Conservation (phyloP, 306 rosid genomes). For the Pterocarpus macrocarpus region DNA sequence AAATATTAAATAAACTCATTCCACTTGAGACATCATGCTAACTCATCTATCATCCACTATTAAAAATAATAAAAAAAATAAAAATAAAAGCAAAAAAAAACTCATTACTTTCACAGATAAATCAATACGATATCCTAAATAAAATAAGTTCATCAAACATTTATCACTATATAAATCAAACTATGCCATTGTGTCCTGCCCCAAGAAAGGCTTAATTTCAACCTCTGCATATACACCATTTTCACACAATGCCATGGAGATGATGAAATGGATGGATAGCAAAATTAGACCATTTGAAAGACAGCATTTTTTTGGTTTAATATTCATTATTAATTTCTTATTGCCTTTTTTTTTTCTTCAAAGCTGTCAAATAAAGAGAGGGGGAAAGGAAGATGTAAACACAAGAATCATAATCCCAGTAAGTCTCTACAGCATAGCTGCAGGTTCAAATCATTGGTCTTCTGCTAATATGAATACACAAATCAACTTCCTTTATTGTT, state of each 20-base stretch:
- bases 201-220: not conserved
- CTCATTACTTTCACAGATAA: no score
- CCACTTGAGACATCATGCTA: no score
- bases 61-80: no score
- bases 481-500: slow-evolving; percentile 53
- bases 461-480: slow-evolving; percentile 50
- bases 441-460: slow-evolving; percentile 50
- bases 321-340: slow-evolving; percentile 27
- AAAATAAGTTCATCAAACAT: no score
- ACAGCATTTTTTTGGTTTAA: not conserved
- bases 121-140: no score
- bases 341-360: not conserved
- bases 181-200: not conserved
- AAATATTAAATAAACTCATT: no score
- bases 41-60: no score
- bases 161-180: not conserved
- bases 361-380: slow-evolving; percentile 5
- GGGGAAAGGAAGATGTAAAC: not conserved
- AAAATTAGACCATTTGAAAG: not conserved
- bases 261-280: not conserved
- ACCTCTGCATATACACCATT: not conserved
- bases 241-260: slow-evolving; percentile 5
- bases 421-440: slow-evolving; percentile 38
- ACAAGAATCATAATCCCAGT: slow-evolving; percentile 39
- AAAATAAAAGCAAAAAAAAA: no score